Conservation (phyloP, 306 rosid species). For the Luffa acutangula region DNA sequence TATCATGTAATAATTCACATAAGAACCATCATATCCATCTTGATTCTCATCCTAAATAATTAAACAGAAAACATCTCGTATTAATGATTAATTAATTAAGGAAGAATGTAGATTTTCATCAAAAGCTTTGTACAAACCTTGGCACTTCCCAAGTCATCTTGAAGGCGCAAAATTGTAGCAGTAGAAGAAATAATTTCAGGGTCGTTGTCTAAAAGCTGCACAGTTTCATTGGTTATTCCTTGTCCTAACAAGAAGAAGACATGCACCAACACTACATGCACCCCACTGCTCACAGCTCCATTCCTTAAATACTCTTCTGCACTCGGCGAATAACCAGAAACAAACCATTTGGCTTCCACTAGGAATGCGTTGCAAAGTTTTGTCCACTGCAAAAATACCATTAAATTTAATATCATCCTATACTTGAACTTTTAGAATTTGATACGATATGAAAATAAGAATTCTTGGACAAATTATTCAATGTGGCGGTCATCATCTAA, state of each 20-base stretch:
- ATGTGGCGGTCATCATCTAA: too few relatives aligned
- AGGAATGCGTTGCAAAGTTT: slow-evolving; percentile 43
- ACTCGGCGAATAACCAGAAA: slow-evolving; percentile 23
- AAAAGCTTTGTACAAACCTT: background rate
- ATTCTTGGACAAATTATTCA: too few relatives aligned
- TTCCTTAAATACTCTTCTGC: slow-evolving; percentile 48
- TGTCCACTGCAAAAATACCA: slow-evolving; percentile 30
- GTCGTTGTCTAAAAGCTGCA: slow-evolving; percentile 21
- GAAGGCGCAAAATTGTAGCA: slow-evolving; percentile 55
- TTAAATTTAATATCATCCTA: too few relatives aligned
- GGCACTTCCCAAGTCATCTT: slow-evolving; percentile 68
- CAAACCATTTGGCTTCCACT: slow-evolving; percentile 63
- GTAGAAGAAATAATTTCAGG: slow-evolving; percentile 36
- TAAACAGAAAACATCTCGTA: too few relatives aligned
- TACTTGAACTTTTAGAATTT: too few relatives aligned
- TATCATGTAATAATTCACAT: background rate
- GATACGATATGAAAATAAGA: too few relatives aligned
- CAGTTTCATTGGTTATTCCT: slow-evolving; percentile 19
- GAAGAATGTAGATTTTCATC: too few relatives aligned
- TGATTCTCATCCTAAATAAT: background rate
- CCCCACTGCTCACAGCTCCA: slow-evolving; percentile 59
- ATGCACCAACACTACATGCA: slow-evolving; percentile 39
- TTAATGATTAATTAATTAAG: too few relatives aligned
- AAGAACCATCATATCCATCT: slow-evolving; percentile 36
- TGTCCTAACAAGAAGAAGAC: slow-evolving; percentile 43